Base-by-base conservation (phyloP, 1,139 yeast species). In the Sugiyamaella paludigena region DNA sequence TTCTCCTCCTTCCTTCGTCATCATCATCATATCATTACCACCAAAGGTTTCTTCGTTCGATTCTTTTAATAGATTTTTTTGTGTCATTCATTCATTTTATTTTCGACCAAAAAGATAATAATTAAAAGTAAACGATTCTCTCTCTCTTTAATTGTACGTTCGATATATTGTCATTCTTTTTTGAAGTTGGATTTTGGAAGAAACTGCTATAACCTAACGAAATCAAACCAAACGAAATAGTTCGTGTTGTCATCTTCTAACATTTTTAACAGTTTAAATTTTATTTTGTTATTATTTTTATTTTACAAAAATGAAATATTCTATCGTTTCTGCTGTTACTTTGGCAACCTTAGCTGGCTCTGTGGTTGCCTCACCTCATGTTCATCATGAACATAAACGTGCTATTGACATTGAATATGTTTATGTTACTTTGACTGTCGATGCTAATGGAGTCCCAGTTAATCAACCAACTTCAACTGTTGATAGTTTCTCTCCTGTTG, bases 331-430 rank as follows among this genome's bases (percentile, higher is more conserved):
- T 43, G 71, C 79, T 45, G 67, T 79, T 46, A 66, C 74, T 47
- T 59, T 75, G 33, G 66, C 71, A 41, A 59, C 74, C 41, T 64
- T 71, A 39, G 64, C 70, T 46, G 75, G 79, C 48, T 72, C 76
- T 48, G 69, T 73, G 45, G 76, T 79, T 44, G 67, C 67, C 47
- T 4, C n/a, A n/a, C 74, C 63, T 42, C 60, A 53, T 52, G 65
- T 53, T 60, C 68, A 68, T 59, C 94, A 85, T 71, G 86, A 83
- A 68, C 84, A 82, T 69, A 67, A 67, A 61, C 70, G 73, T 51
- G 73, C 87, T 45, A 79, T 84, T 58, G 95, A 87, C 53, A 81
- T 86, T 60, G 88, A 87, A 68, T 83, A 84, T 68, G 91, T 86
- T 55, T 87, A 86, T 68, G 83, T 82, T 61, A 83, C 91, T 37